A percentile compares a stretch with the other conserved stretches of the same genome.
Evolutionary conservation across 176 grass and related monocot species (phyloP).

Genomic region (Zea luxurians): DNA sequence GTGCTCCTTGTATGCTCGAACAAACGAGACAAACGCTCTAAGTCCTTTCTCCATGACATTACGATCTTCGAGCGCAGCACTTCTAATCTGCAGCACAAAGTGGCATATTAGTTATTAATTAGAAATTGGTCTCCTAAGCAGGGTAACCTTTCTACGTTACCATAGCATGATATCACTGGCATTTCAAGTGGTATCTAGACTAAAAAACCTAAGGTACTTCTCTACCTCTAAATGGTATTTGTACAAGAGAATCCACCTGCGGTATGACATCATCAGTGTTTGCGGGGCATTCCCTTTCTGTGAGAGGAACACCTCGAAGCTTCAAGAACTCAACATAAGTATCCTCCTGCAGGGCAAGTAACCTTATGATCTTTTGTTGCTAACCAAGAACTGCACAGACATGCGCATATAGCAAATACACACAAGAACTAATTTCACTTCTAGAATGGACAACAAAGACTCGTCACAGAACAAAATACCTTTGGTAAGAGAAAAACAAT

Average conservation of each 20-base stretch:
- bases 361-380: conserved; percentile 1
- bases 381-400: conserved; percentile 7
- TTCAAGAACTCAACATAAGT: conserved; percentile 88
- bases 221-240: conserved; percentile 7
- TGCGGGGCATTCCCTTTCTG: conserved; percentile 54
- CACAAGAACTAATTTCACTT: background rate
- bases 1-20: conserved; percentile 95
- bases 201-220: conserved; percentile 13
- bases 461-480: conserved; percentile 40
- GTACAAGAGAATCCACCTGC: conserved; percentile 48
- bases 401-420: background rate
- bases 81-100: conserved; percentile 65
- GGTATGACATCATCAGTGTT: conserved; percentile 63
- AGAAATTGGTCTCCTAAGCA: conserved; percentile 18
- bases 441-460: background rate
- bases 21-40: conserved; percentile 89
- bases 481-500: conserved; percentile 86
- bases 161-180: background rate
- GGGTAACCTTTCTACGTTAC: background rate
- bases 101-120: background rate
- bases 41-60: conserved; percentile 95
- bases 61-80: conserved; percentile 74
- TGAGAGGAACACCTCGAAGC: conserved; percentile 74
- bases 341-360: conserved; percentile 65
- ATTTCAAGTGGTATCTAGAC: conserved; percentile 24